Conservation (phyloP, 108 stramenopile species). For the Discostella pseudostelligera region DNA sequence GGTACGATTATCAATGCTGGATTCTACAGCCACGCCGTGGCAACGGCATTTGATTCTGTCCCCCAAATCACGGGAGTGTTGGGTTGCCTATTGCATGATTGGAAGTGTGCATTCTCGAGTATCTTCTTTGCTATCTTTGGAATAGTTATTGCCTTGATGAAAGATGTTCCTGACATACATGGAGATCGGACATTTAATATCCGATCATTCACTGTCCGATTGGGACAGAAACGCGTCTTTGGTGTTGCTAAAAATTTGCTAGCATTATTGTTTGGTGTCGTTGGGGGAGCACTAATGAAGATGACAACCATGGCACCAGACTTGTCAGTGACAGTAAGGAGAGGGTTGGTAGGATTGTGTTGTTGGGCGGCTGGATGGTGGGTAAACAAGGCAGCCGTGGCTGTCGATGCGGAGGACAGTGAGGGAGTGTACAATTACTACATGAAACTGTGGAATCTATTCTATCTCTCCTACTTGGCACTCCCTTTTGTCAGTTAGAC, state of each 20-base stretch:
- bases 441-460: constrained; percentile 91
- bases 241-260: constrained; percentile 53
- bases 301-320: constrained; percentile 36
- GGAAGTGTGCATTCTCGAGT: constrained; percentile 64
- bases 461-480: constrained; percentile 77
- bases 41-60: constrained; percentile 53
- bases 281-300: constrained; percentile 44
- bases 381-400: constrained; percentile 57
- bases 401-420: constrained; percentile 71
- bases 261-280: constrained; percentile 36
- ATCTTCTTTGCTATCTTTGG: constrained; percentile 85
- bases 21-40: constrained; percentile 72
- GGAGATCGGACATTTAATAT: constrained; percentile 78
- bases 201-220: constrained; percentile 75
- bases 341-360: constrained; percentile 60
- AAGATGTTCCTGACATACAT: constrained; percentile 85
- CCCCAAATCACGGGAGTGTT: constrained; percentile 41
- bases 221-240: constrained; percentile 69
- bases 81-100: constrained; percentile 54
- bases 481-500: constrained; percentile 73
- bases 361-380: constrained; percentile 61
- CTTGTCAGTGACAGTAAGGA: constrained; percentile 32
- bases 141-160: constrained; percentile 86
- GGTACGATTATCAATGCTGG: constrained; percentile 92
- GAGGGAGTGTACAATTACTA: constrained; percentile 78